These are phyloP conservation scores for Fistulinella cinereoalba DNA, from an alignment of 1,284 basidiomycete genomes.

Conservation along the genomic window DNA sequence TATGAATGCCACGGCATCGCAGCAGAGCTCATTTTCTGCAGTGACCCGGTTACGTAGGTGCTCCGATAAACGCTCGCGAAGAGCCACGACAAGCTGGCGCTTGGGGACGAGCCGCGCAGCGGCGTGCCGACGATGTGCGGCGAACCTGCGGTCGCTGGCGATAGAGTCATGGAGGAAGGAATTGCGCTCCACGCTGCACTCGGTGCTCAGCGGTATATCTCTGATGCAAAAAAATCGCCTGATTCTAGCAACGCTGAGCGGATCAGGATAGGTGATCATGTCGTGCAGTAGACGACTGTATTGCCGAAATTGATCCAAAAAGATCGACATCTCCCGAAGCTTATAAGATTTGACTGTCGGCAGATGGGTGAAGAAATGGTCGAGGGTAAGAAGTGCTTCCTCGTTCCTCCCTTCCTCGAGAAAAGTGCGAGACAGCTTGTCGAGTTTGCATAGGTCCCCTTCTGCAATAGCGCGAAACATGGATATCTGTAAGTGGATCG, in stretches of 20 bases:
- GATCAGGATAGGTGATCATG: conserved; percentile 28
- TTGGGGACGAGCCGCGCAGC: conserved; percentile 8
- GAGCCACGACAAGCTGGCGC: conserved; percentile 2
- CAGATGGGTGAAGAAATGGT: conserved; percentile 22
- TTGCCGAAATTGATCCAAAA: conserved; percentile 35
- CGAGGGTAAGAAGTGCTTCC: conserved; percentile 24
- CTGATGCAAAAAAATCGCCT: conserved; percentile 42
- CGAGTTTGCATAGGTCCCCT: conserved; percentile 9
- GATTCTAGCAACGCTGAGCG: conserved; percentile 23
- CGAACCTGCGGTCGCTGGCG: conserved; percentile 1
- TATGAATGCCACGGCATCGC: conserved; percentile 32
- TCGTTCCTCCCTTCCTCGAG: conserved; percentile 1
- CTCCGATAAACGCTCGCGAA: conserved; percentile 25
- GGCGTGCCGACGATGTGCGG: neutral
- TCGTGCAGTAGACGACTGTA: conserved; percentile 38
- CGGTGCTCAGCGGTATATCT: conserved; percentile 24
- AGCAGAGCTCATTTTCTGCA: conserved; percentile 37
- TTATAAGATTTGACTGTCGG: conserved; percentile 12
- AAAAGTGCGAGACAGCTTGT: conserved; percentile 13
- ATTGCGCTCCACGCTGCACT: conserved; percentile 24
- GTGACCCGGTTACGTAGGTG: conserved; percentile 34
- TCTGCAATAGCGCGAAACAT: conserved; percentile 26
- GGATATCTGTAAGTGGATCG: conserved; percentile 15
- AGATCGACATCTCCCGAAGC: conserved; percentile 28
- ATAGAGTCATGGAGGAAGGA: conserved; percentile 27